phyloP scores from a whole-genome alignment of 2,329 filamentous ascomycete species.

The Fusarium sp. region DNA sequence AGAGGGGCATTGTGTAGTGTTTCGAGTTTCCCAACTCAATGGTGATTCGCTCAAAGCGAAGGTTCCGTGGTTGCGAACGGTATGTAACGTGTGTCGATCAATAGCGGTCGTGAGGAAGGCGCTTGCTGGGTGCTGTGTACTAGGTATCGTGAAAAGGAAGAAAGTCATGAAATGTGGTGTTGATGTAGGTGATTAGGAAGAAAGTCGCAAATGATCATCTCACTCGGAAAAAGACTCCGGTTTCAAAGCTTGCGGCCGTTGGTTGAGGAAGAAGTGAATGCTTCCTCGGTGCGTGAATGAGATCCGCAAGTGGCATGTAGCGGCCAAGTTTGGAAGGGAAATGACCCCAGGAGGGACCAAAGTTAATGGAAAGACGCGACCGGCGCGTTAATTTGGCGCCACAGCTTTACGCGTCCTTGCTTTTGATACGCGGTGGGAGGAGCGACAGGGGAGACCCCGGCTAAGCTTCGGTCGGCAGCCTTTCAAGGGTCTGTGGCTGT shows the following conservation, averaged over 20 bases:
- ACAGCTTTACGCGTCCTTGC: conserved; percentile 26
- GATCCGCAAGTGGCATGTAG: conserved; percentile 34
- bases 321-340: conserved; percentile 31
- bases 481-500: conserved; percentile 33
- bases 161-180: conserved; percentile 25
- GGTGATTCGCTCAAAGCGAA: conserved; percentile 1
- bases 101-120: conserved; percentile 7
- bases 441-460: conserved; percentile 9
- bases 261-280: conserved; percentile 12
- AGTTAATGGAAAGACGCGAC: conserved; percentile 44
- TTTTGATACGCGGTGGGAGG: not conserved
- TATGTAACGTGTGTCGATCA: conserved; percentile 5
- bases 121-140: not conserved
- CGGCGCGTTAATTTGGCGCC: conserved; percentile 51
- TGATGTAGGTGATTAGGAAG: conserved; percentile 6
- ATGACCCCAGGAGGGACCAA: conserved; percentile 20
- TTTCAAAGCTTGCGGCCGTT: conserved; percentile 1
- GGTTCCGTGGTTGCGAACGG: not conserved
- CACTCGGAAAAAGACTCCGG: not conserved
- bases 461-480: conserved; percentile 25
- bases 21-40: conserved; percentile 13
- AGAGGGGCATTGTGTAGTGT: conserved; percentile 57
- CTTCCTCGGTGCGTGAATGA: conserved; percentile 13
- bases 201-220: conserved; percentile 14
- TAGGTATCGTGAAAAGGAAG: conserved; percentile 14